Evolutionary conservation across 495 filamentous ascomycete species (phyloP), one percentile per base, ranked within the genome.

Genomic region (Podospora anserina): DNA sequence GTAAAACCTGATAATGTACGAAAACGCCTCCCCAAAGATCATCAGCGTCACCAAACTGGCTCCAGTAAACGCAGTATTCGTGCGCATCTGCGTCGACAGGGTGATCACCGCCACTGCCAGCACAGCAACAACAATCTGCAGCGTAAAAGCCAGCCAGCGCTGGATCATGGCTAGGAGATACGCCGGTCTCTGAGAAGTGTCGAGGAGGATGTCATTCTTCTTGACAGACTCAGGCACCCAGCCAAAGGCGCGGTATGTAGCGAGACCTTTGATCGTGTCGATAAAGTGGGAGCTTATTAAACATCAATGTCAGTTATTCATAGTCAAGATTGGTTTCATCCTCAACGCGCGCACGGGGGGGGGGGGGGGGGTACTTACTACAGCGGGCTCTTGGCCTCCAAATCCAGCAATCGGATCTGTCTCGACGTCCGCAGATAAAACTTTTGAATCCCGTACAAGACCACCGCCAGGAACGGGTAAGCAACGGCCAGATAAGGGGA

Each of bases 391-490:
- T 74, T 74, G 0, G 77, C 73, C 65, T 84, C 80, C 3, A 83
- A 81, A 65, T 88, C 87, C 0, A 90, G 69, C 4, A 88, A 68
- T 6, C 87, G 80, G 2, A 90, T 64, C 67, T 89, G 88, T 2
- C 85, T 82, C 0, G 85, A 87, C 0, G 83, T 86, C 13, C 83
- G 82, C 0, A 88, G 77, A 64, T 89, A 89, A 72, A 82, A 81
- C 15, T 74, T 78, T 65, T 89, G 86, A 1, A 88, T 56, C 0
- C 82, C 4, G 55, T 77, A 86, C 11, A 86, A 18, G 4, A 79
- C 64, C 3, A 75, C 23, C 57, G 75, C 65, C 61, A 80, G 64
- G 66, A 75, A 57, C 26, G 83, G 73, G 61, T 63, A 71, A 1
- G 68, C 71, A 13, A 76, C 64, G 13, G 71, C 74, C 2, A 79